These are phyloP conservation scores for Chrysopogon serrulatus DNA, from an alignment of 176 grass and related monocot species.

Conservation along the genomic window DNA sequence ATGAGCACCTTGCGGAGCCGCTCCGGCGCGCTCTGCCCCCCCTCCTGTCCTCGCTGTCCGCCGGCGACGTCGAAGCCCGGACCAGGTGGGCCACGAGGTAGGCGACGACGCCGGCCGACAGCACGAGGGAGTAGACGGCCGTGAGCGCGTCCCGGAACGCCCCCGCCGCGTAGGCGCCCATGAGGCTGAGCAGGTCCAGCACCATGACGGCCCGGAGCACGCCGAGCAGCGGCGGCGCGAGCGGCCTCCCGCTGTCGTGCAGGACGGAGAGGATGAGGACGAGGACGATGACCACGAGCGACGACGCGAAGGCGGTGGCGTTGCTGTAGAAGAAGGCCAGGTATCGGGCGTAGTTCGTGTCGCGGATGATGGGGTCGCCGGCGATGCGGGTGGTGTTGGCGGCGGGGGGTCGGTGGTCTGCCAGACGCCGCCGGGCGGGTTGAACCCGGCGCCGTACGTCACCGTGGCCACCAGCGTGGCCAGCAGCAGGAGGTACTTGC, in stretches of 20 bases:
- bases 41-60: background rate
- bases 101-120: background rate
- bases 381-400: background rate
- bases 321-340: background rate
- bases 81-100: background rate
- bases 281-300: background rate
- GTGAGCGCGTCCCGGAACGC: background rate
- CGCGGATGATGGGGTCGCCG: background rate
- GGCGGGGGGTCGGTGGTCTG: background rate
- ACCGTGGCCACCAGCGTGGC: background rate
- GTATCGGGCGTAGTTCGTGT: background rate
- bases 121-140: background rate
- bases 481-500: background rate
- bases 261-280: background rate
- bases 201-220: background rate
- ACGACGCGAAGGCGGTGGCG: background rate
- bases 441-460: background rate
- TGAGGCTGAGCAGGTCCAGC: slow-evolving; percentile 14
- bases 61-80: background rate
- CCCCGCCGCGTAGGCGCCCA: background rate
- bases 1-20: slow-evolving; percentile 15
- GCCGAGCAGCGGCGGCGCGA: background rate
- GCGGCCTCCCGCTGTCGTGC: background rate
- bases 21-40: background rate
- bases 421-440: background rate